Conservation (phyloP, 345 rosid genomes). For the Excoecaria cochinchinensis region DNA sequence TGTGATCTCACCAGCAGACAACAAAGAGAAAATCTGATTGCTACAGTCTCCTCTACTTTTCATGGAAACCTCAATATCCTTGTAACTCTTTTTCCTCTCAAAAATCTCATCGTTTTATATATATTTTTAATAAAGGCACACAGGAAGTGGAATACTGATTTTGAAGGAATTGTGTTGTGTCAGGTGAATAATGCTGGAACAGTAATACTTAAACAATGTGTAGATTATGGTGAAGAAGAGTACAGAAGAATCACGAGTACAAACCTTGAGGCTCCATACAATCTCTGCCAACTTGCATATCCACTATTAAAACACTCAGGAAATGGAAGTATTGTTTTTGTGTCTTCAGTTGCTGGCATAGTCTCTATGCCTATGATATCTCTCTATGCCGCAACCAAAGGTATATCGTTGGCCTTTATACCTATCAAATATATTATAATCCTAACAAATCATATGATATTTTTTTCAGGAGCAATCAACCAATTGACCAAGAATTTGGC, state of each 20-base stretch:
- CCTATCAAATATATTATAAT: too few species aligned
- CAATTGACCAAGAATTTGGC: slow-evolving; percentile 18
- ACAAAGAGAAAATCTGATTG: slow-evolving; percentile 16
- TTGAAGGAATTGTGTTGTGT: not conserved
- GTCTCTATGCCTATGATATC: not conserved
- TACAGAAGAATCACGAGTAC: slow-evolving; percentile 36
- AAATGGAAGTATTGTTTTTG: slow-evolving; percentile 48
- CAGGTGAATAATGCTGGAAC: slow-evolving; percentile 44
- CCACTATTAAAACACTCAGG: slow-evolving; percentile 52
- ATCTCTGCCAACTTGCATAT: slow-evolving; percentile 56
- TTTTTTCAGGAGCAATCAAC: slow-evolving; percentile 16
- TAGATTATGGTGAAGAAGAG: slow-evolving; percentile 36
- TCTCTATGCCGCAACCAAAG: slow-evolving; percentile 15
- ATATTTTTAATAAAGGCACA: too few species aligned
- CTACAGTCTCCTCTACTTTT: slow-evolving; percentile 5
- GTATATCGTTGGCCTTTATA: not conserved
- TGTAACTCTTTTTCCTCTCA: not conserved
- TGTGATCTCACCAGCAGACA: slow-evolving; percentile 10
- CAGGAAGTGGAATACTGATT: too few species aligned
- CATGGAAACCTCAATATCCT: slow-evolving; percentile 23
- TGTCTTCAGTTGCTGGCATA: slow-evolving; percentile 12
- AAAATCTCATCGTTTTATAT: too few species aligned
- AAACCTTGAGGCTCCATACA: slow-evolving; percentile 54
- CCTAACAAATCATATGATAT: too few species aligned
- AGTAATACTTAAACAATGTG: not conserved